Evolutionary conservation across 2,329 filamentous ascomycete species (phyloP).

Genomic region (Huntiella bhutanensis): DNA sequence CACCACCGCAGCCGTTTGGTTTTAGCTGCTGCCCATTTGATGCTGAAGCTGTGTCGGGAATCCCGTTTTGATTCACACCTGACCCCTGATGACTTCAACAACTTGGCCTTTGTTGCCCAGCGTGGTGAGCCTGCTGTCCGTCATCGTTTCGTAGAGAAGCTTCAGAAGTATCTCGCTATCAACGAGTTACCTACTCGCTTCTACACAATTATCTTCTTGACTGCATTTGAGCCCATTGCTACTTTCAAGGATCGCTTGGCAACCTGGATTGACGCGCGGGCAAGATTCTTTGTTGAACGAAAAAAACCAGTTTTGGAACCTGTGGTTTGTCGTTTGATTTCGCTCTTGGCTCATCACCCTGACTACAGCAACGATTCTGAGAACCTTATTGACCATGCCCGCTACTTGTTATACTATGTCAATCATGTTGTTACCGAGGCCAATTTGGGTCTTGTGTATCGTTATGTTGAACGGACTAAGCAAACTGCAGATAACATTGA

Average conservation of each 20-base stretch:
- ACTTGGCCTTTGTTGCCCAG: slow-evolving; percentile 62
- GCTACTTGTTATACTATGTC: slow-evolving; percentile 82
- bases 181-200: slow-evolving; percentile 54
- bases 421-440: slow-evolving; percentile 64
- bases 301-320: slow-evolving; percentile 56
- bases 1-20: slow-evolving; percentile 67
- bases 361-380: slow-evolving; percentile 54
- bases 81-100: slow-evolving; percentile 56
- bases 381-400: slow-evolving; percentile 62
- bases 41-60: slow-evolving; percentile 66
- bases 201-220: slow-evolving; percentile 76
- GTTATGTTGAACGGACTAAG: slow-evolving; percentile 84
- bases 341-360: slow-evolving; percentile 79
- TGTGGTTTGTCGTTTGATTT: slow-evolving; percentile 64
- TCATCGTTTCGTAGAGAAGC: slow-evolving; percentile 57
- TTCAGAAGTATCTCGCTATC: slow-evolving; percentile 78
- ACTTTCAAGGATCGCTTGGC: slow-evolving; percentile 55
- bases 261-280: slow-evolving; percentile 77
- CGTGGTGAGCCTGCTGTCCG: slow-evolving; percentile 59
- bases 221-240: slow-evolving; percentile 71
- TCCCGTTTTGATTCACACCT: slow-evolving; percentile 62
- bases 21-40: slow-evolving; percentile 58
- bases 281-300: slow-evolving; percentile 41
- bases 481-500: slow-evolving; percentile 66
- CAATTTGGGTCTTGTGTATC: slow-evolving; percentile 76